phyloP scores from a whole-genome alignment of 768 basidiomycete genomes.

The Lentinula raphanica region DNA sequence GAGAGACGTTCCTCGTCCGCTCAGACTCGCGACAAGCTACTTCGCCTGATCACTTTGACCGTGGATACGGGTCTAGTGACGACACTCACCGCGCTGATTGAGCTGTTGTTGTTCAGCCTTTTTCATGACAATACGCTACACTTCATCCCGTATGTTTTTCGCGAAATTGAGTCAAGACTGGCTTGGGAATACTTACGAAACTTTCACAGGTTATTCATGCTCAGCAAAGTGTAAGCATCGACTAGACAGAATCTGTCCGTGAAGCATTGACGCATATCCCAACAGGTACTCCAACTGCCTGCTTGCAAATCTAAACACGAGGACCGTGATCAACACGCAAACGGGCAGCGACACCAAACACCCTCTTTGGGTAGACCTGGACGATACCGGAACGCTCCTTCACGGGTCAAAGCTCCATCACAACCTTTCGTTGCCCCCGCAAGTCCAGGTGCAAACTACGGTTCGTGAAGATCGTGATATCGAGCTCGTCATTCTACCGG shows the following conservation, averaged over 20 bases:
- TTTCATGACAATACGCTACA: conserved; percentile 2
- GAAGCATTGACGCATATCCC: too few relatives aligned
- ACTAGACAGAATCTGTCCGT: neutral
- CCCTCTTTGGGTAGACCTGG: neutral
- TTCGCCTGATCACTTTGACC: conserved; percentile 1
- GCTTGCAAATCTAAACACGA: neutral
- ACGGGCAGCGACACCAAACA: neutral
- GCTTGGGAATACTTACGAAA: too few relatives aligned
- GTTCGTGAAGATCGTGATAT: neutral
- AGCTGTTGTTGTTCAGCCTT: conserved; percentile 6
- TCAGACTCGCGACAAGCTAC: neutral
- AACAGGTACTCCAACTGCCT: neutral
- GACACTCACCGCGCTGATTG: conserved; percentile 4
- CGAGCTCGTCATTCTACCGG: neutral
- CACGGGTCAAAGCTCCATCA: neutral
- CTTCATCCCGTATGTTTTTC: conserved; percentile 3
- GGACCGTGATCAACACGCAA: neutral
- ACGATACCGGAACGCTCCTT: neutral
- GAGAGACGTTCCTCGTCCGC: neutral
- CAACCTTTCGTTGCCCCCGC: neutral
- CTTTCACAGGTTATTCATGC: neutral
- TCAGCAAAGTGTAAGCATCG: neutral
- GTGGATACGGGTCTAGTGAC: conserved; percentile 10
- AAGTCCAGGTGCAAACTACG: neutral
- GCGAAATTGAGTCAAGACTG: too few relatives aligned